Base-by-base conservation (phyloP, 1,284 basidiomycete genomes). In the Trametes polyzona region DNA sequence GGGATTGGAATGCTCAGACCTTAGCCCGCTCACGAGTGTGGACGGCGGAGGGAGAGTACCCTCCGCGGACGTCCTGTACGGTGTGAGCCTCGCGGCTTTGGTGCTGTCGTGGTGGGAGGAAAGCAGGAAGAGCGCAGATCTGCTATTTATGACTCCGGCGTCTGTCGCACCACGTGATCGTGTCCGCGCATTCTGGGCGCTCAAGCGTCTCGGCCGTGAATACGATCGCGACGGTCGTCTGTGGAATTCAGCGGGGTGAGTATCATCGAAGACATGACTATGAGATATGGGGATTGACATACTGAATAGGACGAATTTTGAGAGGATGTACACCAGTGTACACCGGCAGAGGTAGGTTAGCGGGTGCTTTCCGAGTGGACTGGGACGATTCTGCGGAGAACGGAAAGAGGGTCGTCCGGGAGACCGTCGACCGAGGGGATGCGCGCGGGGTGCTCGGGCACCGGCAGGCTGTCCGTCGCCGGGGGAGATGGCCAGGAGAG, bases 1-100 rank as follows among this genome's bases (percentile, higher is more conserved):
- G 71, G 75, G 79, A 78, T 70, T 74, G 63, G 62, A 73, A 80
- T 74, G 69, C 81, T 83, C 83, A 83, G 82, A 84, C 81, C 82
- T 82, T 84, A 74, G 75, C 80, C 82, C 80, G 78, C 81, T 82
- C 79, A 77, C 72, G 64, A 79, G 53, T 44, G 67, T 60, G 71
- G 71, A 73, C 55, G 60, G 58, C 37, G 23, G 27, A 24, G 23
- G 47, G 43, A 7, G 41, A 24, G 32, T n/a, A 26, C 7, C 30
- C 23, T 21, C 9, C 35, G n/a, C n/a, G n/a, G 32, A 47, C 67
- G 69, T 65, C 70, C 69, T 74, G 78, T 80, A 58, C 67, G 81
- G 71, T 63, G 69, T 76, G 78, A 83, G 80, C 77, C 62, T 79
- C 76, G 80, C 72, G 75, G 79, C 81, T 72, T 83, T 83, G 69